Conservation (phyloP, 441 rosid genomes). For the Kokia cookei region DNA sequence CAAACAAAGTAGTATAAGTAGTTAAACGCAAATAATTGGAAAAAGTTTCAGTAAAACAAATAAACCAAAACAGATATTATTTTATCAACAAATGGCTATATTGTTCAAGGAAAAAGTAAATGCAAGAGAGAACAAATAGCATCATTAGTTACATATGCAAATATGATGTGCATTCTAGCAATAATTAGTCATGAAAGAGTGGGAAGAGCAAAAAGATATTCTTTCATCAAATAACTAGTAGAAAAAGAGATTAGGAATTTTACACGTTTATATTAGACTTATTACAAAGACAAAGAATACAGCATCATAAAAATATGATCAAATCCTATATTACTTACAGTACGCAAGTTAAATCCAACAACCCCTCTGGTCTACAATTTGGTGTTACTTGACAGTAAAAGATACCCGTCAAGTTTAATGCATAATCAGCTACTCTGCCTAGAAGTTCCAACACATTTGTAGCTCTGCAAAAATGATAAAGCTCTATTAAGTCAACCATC, state of each 20-base stretch:
- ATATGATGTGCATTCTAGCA: not conserved
- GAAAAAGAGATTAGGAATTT: not conserved
- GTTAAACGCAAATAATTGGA: not conserved
- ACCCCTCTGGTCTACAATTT: conserved; percentile 31
- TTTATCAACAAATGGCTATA: not conserved
- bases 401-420: conserved; percentile 59
- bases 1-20: conserved; percentile 11
- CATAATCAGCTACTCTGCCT: conserved; percentile 47
- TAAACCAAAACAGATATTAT: not conserved
- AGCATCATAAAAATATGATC: not conserved
- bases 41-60: not conserved
- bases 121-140: not conserved
- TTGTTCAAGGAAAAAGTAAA: not conserved
- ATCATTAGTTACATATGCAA: not conserved
- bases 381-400: conserved; percentile 46
- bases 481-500: conserved; percentile 3
- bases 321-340: conserved; percentile 43
- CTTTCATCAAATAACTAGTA: not conserved
- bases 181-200: not conserved
- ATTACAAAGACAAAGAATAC: not conserved
- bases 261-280: not conserved
- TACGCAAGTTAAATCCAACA: conserved; percentile 24
- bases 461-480: conserved; percentile 36
- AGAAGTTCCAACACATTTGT: conserved; percentile 55
- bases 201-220: not conserved